These are phyloP conservation scores for Aspergillus hortae DNA, from an alignment of 2,329 filamentous ascomycete genomes.

Conservation along the genomic window DNA sequence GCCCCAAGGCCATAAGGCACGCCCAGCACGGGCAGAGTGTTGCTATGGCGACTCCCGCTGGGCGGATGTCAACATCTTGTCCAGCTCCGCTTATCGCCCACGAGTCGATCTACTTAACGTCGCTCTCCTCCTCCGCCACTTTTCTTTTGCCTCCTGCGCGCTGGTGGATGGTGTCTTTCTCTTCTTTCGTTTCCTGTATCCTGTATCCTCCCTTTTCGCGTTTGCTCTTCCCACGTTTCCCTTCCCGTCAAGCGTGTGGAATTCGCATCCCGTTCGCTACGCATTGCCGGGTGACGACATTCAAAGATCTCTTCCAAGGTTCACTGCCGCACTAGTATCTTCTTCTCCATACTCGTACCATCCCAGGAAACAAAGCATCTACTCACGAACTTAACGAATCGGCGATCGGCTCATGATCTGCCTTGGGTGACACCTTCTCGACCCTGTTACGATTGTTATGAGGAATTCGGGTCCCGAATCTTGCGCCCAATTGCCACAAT, in stretches of 20 bases:
- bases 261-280: conserved; percentile 2
- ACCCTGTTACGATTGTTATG: conserved; percentile 15
- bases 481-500: conserved; percentile 3
- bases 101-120: conserved; percentile 11
- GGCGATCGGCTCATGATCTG: conserved; percentile 13
- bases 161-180: background rate
- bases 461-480: conserved; percentile 9
- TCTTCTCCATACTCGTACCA: conserved; percentile 7
- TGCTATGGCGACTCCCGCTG: conserved; percentile 33
- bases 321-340: conserved; percentile 16
- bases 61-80: conserved; percentile 26
- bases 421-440: conserved; percentile 14
- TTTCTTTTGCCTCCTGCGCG: background rate
- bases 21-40: conserved; percentile 10
- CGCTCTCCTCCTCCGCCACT: conserved; percentile 10
- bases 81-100: conserved; percentile 1
- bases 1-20: conserved; percentile 10
- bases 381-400: conserved; percentile 13
- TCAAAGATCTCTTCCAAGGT: background rate
- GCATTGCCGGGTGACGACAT: conserved; percentile 2
- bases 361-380: conserved; percentile 4
- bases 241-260: background rate
- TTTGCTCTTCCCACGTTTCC: conserved; percentile 12
- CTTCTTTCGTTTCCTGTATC: background rate
- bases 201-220: conserved; percentile 3